Percentiles rank a stretch among this genome's conserved stretches.
phyloP scores from a whole-genome alignment of 148 eudicot genomes.

The Camellia granthamiana region DNA sequence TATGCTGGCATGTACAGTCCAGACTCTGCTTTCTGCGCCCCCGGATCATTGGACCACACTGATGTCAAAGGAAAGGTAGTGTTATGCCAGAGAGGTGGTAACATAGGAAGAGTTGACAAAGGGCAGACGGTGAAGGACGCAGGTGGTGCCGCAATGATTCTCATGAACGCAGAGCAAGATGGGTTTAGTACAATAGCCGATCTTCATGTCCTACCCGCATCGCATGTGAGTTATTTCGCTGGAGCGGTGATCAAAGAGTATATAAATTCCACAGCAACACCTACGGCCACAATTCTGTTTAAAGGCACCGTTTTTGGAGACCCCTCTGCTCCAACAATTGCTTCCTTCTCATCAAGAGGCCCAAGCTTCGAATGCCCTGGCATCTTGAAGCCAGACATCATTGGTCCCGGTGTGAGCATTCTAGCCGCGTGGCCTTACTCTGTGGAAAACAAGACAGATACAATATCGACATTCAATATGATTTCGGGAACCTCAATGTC shows the following conservation, averaged over 20 bases:
- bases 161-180: slow-evolving; percentile 10
- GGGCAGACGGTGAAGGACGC: slow-evolving; percentile 30
- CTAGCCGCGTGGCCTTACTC: slow-evolving; percentile 26
- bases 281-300: slow-evolving; percentile 26
- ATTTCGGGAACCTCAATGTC: slow-evolving; percentile 45
- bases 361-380: slow-evolving; percentile 23
- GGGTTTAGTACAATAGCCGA: slow-evolving; percentile 29
- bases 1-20: slow-evolving; percentile 18
- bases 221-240: slow-evolving; percentile 19
- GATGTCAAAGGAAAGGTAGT: slow-evolving; percentile 25
- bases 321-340: slow-evolving; percentile 18
- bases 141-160: slow-evolving; percentile 31
- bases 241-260: slow-evolving; percentile 22
- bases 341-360: slow-evolving; percentile 25
- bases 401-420: slow-evolving; percentile 33
- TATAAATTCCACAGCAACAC: slow-evolving; percentile 21
- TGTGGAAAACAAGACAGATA: slow-evolving; percentile 15
- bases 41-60: slow-evolving; percentile 1
- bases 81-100: slow-evolving; percentile 25
- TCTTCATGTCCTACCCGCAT: slow-evolving; percentile 34
- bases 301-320: slow-evolving; percentile 36
- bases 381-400: slow-evolving; percentile 25
- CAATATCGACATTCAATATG: slow-evolving; percentile 31
- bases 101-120: slow-evolving; percentile 23
- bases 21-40: slow-evolving; percentile 12